These are phyloP conservation scores for Ogataea chonburiensis DNA, from an alignment of 805 yeast species.

Conservation along the genomic window DNA sequence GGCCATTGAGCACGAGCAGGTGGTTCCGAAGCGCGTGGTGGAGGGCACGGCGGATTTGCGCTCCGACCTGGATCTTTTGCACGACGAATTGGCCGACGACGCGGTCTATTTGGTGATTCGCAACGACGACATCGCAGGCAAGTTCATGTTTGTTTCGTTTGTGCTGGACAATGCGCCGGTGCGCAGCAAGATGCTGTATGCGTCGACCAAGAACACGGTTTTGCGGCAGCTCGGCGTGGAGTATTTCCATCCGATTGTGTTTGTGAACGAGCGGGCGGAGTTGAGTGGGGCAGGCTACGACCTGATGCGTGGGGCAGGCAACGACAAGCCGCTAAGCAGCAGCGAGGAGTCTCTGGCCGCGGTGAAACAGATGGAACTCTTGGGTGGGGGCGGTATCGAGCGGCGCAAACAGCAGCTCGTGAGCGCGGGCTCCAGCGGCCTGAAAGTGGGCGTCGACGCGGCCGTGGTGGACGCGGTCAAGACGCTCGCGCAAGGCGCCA, in stretches of 20 bases:
- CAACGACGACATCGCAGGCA: conserved; percentile 28
- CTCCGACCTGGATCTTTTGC: conserved; percentile 38
- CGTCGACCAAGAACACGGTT: conserved; percentile 80
- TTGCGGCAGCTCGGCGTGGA: conserved; percentile 68
- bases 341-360: conserved; percentile 54
- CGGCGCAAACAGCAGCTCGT: conserved; percentile 25
- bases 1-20: conserved; percentile 31
- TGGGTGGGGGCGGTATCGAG: conserved; percentile 34
- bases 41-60: conserved; percentile 31
- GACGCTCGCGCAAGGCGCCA: conserved; percentile 4
- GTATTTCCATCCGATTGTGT: conserved; percentile 47
- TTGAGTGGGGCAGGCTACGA: conserved; percentile 49
- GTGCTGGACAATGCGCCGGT: conserved; percentile 87
- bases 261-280: conserved; percentile 58
- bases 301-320: conserved; percentile 37
- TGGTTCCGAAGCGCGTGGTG: conserved; percentile 35
- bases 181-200: conserved; percentile 87
- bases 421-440: conserved; percentile 17
- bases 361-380: conserved; percentile 44
- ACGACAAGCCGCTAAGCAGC: conserved; percentile 50
- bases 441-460: conserved; percentile 13
- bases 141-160: conserved; percentile 67
- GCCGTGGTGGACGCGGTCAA: conserved; percentile 9
- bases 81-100: conserved; percentile 34
- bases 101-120: conserved; percentile 54